A percentile compares a stretch with the other conserved stretches of the same genome.
Conservation (phyloP, 2,329 filamentous ascomycete species). For the Lojkania enalia region DNA sequence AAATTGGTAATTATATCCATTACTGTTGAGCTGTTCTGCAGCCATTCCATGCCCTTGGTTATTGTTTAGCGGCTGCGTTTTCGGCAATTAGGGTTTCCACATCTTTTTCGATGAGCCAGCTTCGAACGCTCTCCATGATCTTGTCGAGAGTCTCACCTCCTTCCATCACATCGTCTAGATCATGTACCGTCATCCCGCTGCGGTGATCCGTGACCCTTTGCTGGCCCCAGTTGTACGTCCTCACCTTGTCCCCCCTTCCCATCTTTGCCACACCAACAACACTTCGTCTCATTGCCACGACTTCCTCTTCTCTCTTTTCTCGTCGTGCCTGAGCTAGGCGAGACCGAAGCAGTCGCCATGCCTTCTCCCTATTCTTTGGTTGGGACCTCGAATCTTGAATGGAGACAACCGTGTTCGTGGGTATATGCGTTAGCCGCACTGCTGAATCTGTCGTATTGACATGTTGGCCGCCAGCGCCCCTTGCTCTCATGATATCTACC, state of each 20-base stretch:
- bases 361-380: slow-evolving; percentile 81
- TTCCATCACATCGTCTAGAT: slow-evolving; percentile 76
- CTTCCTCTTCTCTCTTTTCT: slow-evolving; percentile 81
- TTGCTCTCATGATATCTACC: slow-evolving; percentile 85
- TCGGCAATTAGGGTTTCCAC: slow-evolving; percentile 67
- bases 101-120: slow-evolving; percentile 76
- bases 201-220: slow-evolving; percentile 88
- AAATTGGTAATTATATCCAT: no score
- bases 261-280: slow-evolving; percentile 79
- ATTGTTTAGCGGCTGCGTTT: slow-evolving; percentile 29
- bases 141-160: slow-evolving; percentile 73
- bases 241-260: slow-evolving; percentile 89
- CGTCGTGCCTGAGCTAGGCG: slow-evolving; percentile 78
- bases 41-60: no score
- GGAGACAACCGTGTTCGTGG: slow-evolving; percentile 81
- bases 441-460: slow-evolving; percentile 98
- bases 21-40: no score
- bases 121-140: slow-evolving; percentile 76
- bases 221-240: slow-evolving; percentile 83
- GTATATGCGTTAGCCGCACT: slow-evolving; percentile 86
- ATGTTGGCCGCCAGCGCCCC: slow-evolving; percentile 93
- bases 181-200: slow-evolving; percentile 76
- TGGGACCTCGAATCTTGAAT: slow-evolving; percentile 95
- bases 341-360: slow-evolving; percentile 82
- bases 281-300: slow-evolving; percentile 72